Base-by-base conservation (phyloP, 495 filamentous ascomycete species). In the Oidiodendron maius region DNA sequence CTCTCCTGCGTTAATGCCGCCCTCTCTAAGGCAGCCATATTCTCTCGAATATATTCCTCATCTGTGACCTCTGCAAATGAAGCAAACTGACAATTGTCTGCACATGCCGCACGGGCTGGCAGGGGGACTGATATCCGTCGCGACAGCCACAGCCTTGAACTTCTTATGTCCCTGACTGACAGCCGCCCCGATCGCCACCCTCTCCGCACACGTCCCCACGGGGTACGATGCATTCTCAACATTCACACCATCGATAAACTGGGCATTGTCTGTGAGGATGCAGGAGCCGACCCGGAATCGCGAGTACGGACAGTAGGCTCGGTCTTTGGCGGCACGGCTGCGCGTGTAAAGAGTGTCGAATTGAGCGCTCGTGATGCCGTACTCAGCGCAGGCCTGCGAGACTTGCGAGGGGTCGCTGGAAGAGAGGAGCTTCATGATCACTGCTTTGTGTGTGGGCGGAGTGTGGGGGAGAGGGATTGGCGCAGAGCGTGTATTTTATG, bases 171-270 rank as follows among this genome's bases (percentile, higher is more conserved):
- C 87, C 49, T 81, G 72, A 26, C 62, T 72, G 41, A 96, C 74
- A n/a, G 93, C 93, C 44, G 78, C 88, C 2, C 77, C 85, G 53
- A 96, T 67, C 2, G 91, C 87, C 10, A 87, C 84, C 26, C 90
- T 72, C 75, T 97, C 93, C n/a, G 93, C 93, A 62, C 93, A 98
- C 0, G 86, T 91, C 0, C 87, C 86, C 17, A 96, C 89, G 4
- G 91, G 91, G 61, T 95, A 97, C 20, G 83, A 74, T 1, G 87
- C 93, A 64, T 97, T 97, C 68, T 98, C 93, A 22, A 98, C 81
- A 65, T 98, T 98, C 39, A 85, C 90, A 17, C 93, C 93, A 39
- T 67, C 61, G 56, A 89, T 71, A 53, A 76, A 84, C 43, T 69
- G 67, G n/a, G 74, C 79, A 21, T 76, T 71, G 16, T 67, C 51